phyloP scores from a whole-genome alignment of 768 basidiomycete genomes.

The Termitomyces sp. region DNA sequence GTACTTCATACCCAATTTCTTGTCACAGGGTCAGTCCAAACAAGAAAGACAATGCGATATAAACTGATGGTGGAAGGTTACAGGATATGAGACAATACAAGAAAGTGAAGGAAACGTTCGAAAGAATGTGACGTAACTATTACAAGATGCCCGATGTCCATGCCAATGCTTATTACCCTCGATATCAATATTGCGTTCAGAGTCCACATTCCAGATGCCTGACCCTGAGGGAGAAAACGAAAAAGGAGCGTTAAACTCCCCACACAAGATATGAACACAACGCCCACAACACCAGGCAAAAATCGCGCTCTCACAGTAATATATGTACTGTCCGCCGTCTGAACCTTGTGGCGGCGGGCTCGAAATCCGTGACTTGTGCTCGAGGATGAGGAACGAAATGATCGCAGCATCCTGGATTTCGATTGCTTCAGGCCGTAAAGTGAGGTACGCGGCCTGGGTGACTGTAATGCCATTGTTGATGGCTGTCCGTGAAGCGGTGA shows the following conservation, averaged over 20 bases:
- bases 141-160: not conserved
- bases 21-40: not conserved
- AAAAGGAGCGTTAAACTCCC: conserved; percentile 10
- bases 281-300: conserved; percentile 1
- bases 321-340: conserved; percentile 10
- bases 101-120: not conserved
- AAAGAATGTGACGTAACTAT: conserved; percentile 4
- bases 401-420: conserved; percentile 24
- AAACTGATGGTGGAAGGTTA: not conserved
- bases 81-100: not conserved
- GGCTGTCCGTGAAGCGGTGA: conserved; percentile 18
- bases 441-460: conserved; percentile 20
- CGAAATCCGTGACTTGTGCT: conserved; percentile 22
- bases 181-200: not conserved
- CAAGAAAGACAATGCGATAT: not conserved
- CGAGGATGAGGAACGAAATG: conserved; percentile 25
- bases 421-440: conserved; percentile 22
- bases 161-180: not conserved
- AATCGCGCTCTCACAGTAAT: conserved; percentile 18
- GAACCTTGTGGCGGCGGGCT: conserved; percentile 8
- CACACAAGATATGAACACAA: conserved; percentile 7
- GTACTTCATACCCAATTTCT: no score
- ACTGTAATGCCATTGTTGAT: conserved; percentile 11
- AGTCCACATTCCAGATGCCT: not conserved
- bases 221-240: not conserved